These are phyloP conservation scores for Erysimum cheiranthoides DNA, from an alignment of 345 rosid species.

Conservation along the genomic window DNA sequence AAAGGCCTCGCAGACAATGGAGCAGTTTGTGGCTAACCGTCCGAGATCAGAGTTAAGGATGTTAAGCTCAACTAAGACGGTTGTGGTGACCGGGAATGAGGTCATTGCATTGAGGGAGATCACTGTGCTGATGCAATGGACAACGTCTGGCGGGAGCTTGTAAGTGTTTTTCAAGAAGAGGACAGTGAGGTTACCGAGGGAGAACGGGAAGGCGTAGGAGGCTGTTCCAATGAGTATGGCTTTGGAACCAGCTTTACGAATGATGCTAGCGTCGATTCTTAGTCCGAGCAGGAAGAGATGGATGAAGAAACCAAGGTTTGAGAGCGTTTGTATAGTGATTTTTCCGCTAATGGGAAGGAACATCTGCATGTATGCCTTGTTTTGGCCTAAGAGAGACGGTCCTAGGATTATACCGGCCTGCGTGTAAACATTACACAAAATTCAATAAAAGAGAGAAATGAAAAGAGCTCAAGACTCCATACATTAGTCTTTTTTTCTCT, in stretches of 20 bases:
- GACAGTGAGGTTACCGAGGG: constrained; percentile 37
- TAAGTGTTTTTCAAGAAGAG: constrained; percentile 23
- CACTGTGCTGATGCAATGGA: constrained; percentile 33
- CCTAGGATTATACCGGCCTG: constrained; percentile 51
- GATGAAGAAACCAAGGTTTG: constrained; percentile 46
- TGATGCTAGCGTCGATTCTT: constrained; percentile 42
- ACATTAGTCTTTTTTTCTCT: not conserved
- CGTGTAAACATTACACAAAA: not conserved
- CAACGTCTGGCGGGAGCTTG: constrained; percentile 14
- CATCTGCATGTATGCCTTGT: not conserved
- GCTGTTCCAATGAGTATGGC: constrained; percentile 45
- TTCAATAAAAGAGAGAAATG: not conserved
- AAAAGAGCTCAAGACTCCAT: not conserved
- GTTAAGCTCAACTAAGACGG: constrained; percentile 45
- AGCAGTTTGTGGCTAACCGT: constrained; percentile 46
- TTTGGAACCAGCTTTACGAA: constrained; percentile 45
- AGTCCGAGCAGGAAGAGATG: constrained; percentile 47
- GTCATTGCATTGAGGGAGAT: constrained; percentile 46
- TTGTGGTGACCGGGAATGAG: constrained; percentile 46
- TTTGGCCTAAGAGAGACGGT: constrained; percentile 46
- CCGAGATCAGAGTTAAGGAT: constrained; percentile 50
- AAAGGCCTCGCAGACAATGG: constrained; percentile 45
- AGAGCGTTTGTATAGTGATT: constrained; percentile 40
- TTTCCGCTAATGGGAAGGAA: constrained; percentile 29
- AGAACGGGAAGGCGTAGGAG: constrained; percentile 41